A percentile compares a stretch with the other conserved stretches of the same genome.
phyloP scores from a whole-genome alignment of 352 stramenopile genomes.

The Blastocystis sp. region DNA sequence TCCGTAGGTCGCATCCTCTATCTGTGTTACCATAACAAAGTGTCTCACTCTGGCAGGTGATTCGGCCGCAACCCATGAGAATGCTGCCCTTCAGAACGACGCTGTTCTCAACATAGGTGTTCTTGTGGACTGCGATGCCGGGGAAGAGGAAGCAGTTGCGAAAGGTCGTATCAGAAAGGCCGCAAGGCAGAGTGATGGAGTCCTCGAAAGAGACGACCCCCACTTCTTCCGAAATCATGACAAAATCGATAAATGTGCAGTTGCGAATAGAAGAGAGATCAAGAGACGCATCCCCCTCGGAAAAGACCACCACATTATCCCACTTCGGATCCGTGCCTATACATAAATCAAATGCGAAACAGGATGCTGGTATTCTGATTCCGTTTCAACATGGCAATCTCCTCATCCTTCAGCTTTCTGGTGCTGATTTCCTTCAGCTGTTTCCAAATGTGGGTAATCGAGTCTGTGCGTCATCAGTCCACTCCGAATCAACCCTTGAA shows the following conservation, averaged over 20 bases:
- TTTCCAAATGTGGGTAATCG: neutral
- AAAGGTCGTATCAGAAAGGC: constrained; percentile 12
- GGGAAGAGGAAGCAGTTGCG: constrained; percentile 31
- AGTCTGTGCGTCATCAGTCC: neutral
- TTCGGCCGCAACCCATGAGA: constrained; percentile 78
- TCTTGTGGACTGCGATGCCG: neutral
- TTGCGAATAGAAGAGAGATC: constrained; percentile 12
- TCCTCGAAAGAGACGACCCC: neutral
- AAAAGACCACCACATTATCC: neutral
- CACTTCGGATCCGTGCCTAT: constrained; percentile 32
- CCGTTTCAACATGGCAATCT: constrained; percentile 4
- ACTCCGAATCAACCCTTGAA: neutral
- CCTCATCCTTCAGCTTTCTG: neutral
- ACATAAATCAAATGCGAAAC: neutral
- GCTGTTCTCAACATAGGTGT: constrained; percentile 70
- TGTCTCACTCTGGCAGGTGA: constrained; percentile 72
- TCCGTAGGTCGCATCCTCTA: constrained; percentile 71
- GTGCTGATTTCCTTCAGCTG: neutral
- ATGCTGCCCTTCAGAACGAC: constrained; percentile 72
- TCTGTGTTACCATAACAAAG: neutral
- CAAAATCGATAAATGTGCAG: constrained; percentile 48
- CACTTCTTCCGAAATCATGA: neutral
- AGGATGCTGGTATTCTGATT: constrained; percentile 22
- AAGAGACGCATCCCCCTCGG: neutral
- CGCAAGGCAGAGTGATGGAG: constrained; percentile 18